These are phyloP conservation scores for Juncus inflexus DNA, from an alignment of 176 grass and related monocot genomes.

Conservation along the genomic window DNA sequence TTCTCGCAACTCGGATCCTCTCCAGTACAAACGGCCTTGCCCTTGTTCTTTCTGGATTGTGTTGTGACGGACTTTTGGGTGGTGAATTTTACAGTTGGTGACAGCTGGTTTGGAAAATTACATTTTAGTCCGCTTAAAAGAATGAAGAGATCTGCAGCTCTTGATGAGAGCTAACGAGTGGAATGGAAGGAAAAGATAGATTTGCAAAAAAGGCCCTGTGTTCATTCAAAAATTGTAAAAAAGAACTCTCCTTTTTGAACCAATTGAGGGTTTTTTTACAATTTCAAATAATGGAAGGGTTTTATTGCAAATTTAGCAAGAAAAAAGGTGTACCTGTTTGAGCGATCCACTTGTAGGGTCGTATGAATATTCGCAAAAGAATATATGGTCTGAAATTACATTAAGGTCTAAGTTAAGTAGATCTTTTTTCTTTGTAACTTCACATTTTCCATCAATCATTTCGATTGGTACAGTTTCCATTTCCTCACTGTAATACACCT, in stretches of 20 bases:
- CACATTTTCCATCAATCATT: conserved; percentile 88
- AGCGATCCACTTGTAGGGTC: conserved; percentile 74
- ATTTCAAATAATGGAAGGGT: too few relatives aligned
- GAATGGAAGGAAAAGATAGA: conserved; percentile 22
- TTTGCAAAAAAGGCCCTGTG: conserved; percentile 17
- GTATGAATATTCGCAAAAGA: conserved; percentile 94
- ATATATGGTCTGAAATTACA: conserved; percentile 75
- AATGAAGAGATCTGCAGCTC: conserved; percentile 14
- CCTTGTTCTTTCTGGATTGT: conserved; percentile 71
- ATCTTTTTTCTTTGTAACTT: conserved; percentile 76
- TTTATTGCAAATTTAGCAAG: too few relatives aligned
- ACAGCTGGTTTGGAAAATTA: conserved; percentile 49
- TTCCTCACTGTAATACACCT: conserved; percentile 98
- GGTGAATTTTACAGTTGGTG: conserved; percentile 54
- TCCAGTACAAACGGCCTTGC: conserved; percentile 69
- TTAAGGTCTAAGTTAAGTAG: conserved; percentile 57
- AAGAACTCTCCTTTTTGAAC: not conserved
- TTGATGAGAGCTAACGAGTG: conserved; percentile 5
- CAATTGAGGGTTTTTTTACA: too few relatives aligned
- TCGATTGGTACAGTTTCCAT: conserved; percentile 62
- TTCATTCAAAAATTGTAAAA: conserved; percentile 3
- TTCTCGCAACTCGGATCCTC: conserved; percentile 46
- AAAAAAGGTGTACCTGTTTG: conserved; percentile 58
- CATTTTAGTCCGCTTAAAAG: conserved; percentile 21
- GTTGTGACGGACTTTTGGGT: conserved; percentile 32